Base-by-base conservation (phyloP, 2,329 filamentous ascomycete species). In the Orbilia javanica region DNA sequence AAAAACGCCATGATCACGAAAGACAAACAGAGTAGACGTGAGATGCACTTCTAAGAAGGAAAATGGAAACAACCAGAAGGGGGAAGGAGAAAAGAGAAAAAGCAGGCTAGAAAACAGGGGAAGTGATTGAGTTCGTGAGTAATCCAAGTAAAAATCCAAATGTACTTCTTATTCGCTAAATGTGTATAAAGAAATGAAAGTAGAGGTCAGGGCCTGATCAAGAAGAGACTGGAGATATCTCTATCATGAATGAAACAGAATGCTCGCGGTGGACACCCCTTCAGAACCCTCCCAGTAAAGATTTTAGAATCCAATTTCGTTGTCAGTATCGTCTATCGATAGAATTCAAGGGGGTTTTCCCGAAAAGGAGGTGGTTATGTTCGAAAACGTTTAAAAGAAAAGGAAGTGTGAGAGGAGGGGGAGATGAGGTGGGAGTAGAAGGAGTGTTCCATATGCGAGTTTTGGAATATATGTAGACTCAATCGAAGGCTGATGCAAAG, bases 1-100 rank as follows among this genome's bases (percentile, higher is more conserved):
- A 42, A 11, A 36, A 57, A 57, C 52, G 52, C 52, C 52, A 36
- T 57, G 52, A 57, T 36, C 3, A 34, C 29, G 36, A 55, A 55
- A 55, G 11, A 13, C 2, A 31, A 55, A 31, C 1, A 11, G 18
- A 34, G 8, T 10, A 31, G 25, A 55, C 36, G 29, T 31, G 36
- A 57, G 22, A 34, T 11, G 29, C 52, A 36, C 22, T n/a, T 36
- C n/a, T 57, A 22, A 22, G 15, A n/a, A 15, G 15, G 22, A 36
- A 39, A 36, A 52, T 13, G 10, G 25, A 29, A 31, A 18, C 13
- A n/a, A 8, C 36, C 36, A 39, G 36, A 15, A 11, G n/a, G n/a
- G n/a, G 5, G 34, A n/a, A 20, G n/a, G 2, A 44, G n/a, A 10
- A 13, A 18, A 13, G 20, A 4, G 18, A 20, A 20, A 20, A 18